Conservation (phyloP, 805 yeast species). For the Kodamaea kaohsiungensis region DNA sequence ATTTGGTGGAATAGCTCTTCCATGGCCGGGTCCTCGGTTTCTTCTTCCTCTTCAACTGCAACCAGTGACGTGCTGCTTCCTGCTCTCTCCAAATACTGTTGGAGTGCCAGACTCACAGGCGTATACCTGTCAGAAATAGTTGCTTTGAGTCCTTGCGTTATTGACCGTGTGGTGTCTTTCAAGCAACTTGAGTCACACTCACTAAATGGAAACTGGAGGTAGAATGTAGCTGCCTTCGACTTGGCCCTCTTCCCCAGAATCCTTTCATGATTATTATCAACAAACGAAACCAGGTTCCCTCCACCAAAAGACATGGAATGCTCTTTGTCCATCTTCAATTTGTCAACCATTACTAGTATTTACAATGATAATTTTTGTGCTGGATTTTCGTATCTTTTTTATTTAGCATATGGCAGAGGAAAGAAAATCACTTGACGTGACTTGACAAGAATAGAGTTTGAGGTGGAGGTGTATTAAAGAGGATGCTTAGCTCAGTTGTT, state of each 20-base stretch:
- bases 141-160: conserved; percentile 6
- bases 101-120: conserved; percentile 8
- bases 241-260: not conserved
- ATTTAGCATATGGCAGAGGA: not conserved
- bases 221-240: not conserved
- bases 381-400: not conserved
- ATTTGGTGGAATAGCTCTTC: conserved; percentile 6
- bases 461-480: not conserved
- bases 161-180: conserved; percentile 13
- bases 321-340: not conserved
- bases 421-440: not conserved
- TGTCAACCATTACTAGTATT: not conserved
- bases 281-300: not conserved
- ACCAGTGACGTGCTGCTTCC: not conserved
- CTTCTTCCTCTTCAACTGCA: conserved; percentile 1
- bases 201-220: conserved; percentile 17
- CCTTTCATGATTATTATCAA: not conserved
- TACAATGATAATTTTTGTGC: not conserved
- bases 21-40: not conserved
- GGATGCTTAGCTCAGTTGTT: too few relatives aligned
- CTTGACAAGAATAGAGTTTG: not conserved
- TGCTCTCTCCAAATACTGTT: conserved; percentile 7
- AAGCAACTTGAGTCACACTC: conserved; percentile 7
- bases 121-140: conserved; percentile 5
- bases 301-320: not conserved